Evolutionary conservation across 1,139 yeast genomes (phyloP).

Genomic region (Yamadazyma dushanensis): DNA sequence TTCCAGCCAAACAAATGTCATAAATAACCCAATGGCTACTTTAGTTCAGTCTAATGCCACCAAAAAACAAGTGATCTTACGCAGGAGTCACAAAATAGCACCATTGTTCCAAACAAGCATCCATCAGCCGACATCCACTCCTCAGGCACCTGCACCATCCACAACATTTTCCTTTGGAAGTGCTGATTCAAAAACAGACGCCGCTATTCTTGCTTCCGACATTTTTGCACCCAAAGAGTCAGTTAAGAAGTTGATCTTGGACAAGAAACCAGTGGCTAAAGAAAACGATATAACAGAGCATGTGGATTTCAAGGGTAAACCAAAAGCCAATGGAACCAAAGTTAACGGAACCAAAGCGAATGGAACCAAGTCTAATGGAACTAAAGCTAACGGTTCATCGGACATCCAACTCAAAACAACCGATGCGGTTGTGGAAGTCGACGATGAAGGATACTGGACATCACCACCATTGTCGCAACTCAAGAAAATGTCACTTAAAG

Average conservation of each 20-base stretch:
- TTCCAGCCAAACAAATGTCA: constrained; percentile 13
- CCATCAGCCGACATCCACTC: constrained; percentile 8
- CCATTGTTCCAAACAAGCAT: constrained; percentile 39
- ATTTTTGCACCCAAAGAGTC: constrained; percentile 67
- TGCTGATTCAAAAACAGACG: constrained; percentile 22
- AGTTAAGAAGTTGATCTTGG: constrained; percentile 58
- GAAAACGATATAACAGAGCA: constrained; percentile 22
- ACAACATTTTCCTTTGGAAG: constrained; percentile 18
- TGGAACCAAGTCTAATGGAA: constrained; percentile 11
- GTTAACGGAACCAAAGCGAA: constrained; percentile 9
- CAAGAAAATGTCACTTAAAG: constrained; percentile 56
- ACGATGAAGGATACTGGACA: constrained; percentile 79
- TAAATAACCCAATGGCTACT: constrained; percentile 49
- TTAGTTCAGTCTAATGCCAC: constrained; percentile 42
- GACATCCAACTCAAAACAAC: constrained; percentile 9
- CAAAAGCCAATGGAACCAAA: constrained; percentile 6
- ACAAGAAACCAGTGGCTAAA: constrained; percentile 27
- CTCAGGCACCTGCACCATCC: constrained; percentile 5
- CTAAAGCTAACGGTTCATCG: background rate
- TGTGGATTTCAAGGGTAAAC: constrained; percentile 31
- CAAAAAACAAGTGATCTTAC: constrained; percentile 56
- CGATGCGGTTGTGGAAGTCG: constrained; percentile 33
- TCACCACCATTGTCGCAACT: constrained; percentile 73
- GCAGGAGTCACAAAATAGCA: constrained; percentile 62
- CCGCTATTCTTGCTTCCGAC: constrained; percentile 68